phyloP scores from a whole-genome alignment of 2,329 filamentous ascomycete species.

The Capronia americana region DNA sequence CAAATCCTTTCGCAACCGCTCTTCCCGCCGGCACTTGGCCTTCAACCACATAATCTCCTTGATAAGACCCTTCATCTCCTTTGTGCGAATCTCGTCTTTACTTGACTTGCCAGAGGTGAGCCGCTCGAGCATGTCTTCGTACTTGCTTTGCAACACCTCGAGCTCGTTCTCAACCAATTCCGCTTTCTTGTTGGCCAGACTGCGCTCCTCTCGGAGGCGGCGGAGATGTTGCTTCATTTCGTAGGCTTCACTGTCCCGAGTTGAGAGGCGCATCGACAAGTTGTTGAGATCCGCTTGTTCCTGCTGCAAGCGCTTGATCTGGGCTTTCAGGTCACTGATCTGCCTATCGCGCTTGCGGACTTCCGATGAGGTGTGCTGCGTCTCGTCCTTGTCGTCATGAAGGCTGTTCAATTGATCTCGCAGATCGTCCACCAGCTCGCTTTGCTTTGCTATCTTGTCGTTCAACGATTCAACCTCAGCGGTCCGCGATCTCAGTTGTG shows the following conservation, averaged over 20 bases:
- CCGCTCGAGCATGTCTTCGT: constrained; percentile 65
- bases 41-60: constrained; percentile 93
- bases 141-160: constrained; percentile 62
- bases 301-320: constrained; percentile 67
- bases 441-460: constrained; percentile 72
- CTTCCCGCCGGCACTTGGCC: constrained; percentile 79
- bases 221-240: constrained; percentile 66
- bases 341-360: constrained; percentile 72
- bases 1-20: constrained; percentile 77
- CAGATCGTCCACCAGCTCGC: constrained; percentile 65
- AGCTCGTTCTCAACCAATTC: constrained; percentile 51
- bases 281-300: constrained; percentile 54
- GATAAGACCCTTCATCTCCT: constrained; percentile 78
- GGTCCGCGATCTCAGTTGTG: constrained; percentile 55
- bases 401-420: constrained; percentile 55
- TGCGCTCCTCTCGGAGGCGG: constrained; percentile 59
- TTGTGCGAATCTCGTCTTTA: constrained; percentile 58
- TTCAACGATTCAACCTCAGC: constrained; percentile 70
- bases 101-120: constrained; percentile 45
- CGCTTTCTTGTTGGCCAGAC: constrained; percentile 49
- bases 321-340: constrained; percentile 61
- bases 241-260: constrained; percentile 71
- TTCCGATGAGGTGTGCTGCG: constrained; percentile 72
- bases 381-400: constrained; percentile 62
- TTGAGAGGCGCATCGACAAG: constrained; percentile 72